Evolutionary conservation across 2,329 filamentous ascomycete species (phyloP).

Genomic region (Plenodomus lindquistii): DNA sequence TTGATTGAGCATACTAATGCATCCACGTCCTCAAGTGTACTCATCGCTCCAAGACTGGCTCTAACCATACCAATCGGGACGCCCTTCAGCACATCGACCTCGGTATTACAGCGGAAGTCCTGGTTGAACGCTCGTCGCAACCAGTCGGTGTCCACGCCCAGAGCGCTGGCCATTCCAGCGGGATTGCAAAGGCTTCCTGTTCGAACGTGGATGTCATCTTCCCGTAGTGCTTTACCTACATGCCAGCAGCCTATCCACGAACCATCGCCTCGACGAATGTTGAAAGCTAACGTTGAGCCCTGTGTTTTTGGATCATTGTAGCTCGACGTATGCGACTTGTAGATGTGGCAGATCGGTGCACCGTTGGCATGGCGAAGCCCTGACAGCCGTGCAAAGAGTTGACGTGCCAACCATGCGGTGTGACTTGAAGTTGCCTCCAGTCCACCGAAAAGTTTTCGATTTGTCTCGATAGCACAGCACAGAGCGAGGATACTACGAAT

Average conservation of each 20-base stretch:
- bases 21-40: conserved; percentile 59
- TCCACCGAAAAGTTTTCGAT: conserved; percentile 59
- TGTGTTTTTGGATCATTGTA: conserved; percentile 59
- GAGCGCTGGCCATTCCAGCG: conserved; percentile 53
- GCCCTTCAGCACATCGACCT: conserved; percentile 57
- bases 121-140: conserved; percentile 59
- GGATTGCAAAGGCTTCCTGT: conserved; percentile 63
- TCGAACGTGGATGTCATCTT: conserved; percentile 61
- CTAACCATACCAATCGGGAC: conserved; percentile 63
- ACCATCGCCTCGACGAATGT: conserved; percentile 59
- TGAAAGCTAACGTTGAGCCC: conserved; percentile 68
- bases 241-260: conserved; percentile 59
- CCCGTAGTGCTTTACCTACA: conserved; percentile 63
- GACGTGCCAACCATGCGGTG: conserved; percentile 57
- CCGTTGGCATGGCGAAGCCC: conserved; percentile 59
- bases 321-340: conserved; percentile 54
- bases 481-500: conserved; percentile 68
- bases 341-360: conserved; percentile 56
- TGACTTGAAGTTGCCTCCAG: conserved; percentile 64
- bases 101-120: conserved; percentile 62
- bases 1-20: not conserved
- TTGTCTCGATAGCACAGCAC: conserved; percentile 61
- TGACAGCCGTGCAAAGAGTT: conserved; percentile 54
- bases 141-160: conserved; percentile 58
- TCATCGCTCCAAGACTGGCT: conserved; percentile 66